phyloP scores from a whole-genome alignment of 2,329 filamentous ascomycete species.

The Apiospora aurea region DNA sequence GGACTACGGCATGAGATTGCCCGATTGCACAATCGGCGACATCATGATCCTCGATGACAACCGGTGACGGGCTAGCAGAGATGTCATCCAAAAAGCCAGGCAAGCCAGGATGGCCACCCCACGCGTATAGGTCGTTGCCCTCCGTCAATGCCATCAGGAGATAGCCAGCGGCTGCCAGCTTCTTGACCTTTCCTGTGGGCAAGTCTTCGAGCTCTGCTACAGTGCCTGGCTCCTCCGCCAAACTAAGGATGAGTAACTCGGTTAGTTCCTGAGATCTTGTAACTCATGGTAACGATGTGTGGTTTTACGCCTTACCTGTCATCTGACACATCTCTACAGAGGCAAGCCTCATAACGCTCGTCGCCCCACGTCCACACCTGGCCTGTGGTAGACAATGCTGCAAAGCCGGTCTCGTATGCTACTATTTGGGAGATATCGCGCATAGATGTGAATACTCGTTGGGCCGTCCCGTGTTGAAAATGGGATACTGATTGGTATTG shows the following conservation, averaged over 20 bases:
- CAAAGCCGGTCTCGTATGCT: conserved; percentile 58
- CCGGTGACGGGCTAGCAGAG: conserved; percentile 49
- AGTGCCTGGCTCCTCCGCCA: conserved; percentile 52
- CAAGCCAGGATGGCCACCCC: conserved; percentile 57
- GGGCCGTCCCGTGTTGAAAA: conserved; percentile 23
- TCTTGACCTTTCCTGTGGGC: conserved; percentile 57
- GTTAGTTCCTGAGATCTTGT: not conserved
- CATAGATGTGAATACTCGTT: conserved; percentile 35
- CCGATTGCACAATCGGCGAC: conserved; percentile 65
- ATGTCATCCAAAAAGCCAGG: conserved; percentile 42
- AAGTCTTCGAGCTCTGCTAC: conserved; percentile 60
- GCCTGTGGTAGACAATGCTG: conserved; percentile 52
- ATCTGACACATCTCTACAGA: conserved; percentile 57
- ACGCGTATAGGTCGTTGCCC: conserved; percentile 66
- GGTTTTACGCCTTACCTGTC: conserved; percentile 41
- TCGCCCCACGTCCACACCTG: conserved; percentile 64
- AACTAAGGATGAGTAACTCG: conserved; percentile 40
- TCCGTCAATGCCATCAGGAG: conserved; percentile 63
- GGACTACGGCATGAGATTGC: conserved; percentile 62
- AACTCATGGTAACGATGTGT: conserved; percentile 17
- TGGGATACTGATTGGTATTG: conserved; percentile 37
- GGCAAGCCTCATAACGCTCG: conserved; percentile 60
- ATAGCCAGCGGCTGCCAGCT: conserved; percentile 64
- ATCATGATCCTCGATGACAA: conserved; percentile 57
- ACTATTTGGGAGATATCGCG: conserved; percentile 48